Evolutionary conservation across 2,329 filamentous ascomycete genomes (phyloP), one percentile per base, ranked within the genome.

Genomic region (Capronia coronata): DNA sequence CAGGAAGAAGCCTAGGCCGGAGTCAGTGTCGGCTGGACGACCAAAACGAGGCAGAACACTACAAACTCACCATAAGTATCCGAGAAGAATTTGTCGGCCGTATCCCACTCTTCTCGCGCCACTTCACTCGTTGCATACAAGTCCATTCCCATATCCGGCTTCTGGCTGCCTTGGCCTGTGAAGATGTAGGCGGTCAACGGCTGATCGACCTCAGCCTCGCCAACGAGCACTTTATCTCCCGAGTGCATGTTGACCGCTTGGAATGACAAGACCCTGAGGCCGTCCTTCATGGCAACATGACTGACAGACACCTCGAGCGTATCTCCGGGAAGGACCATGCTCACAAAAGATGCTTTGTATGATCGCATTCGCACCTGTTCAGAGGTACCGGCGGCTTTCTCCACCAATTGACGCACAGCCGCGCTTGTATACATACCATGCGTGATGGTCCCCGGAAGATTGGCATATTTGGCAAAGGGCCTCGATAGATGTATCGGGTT

Each of bases 111-210:
- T 62, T 95, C 91, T 74, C 89, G 89, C 55, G 93, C 94, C 16
- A 98, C 93, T 30, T 84, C 75, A 67, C 93, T 97, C 76, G 84
- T 94, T 63, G 78, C 85, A 68, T 98, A 98, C 44, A 98, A 78
- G 64, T 97, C 93, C 93, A 98, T 98, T 71, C 93, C 93, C 93
- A 98, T 98, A 55, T 93, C 93, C 69, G 98, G 93, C 70, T 98
- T 93, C 70, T 98, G 94, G 43, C 90, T 96, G 62, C 93, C 93
- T 70, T 98, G 93, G 48, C 93, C 93, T 57, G 94, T 98, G 71
- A 98, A 98, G 61, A 98, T 88, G 64, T 98, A 98, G 4, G 93
- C 84, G 1, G 91, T 94, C 27, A 93, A 88, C 6, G 94, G 94
- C 67, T 98, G 93, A 71, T 98, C 93, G 51, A 98, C 88, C 70